A percentile compares a stretch with the other conserved stretches of the same genome.
Evolutionary conservation across 805 yeast species (phyloP).

Genomic region (Cyberlindnera sargentensis): DNA sequence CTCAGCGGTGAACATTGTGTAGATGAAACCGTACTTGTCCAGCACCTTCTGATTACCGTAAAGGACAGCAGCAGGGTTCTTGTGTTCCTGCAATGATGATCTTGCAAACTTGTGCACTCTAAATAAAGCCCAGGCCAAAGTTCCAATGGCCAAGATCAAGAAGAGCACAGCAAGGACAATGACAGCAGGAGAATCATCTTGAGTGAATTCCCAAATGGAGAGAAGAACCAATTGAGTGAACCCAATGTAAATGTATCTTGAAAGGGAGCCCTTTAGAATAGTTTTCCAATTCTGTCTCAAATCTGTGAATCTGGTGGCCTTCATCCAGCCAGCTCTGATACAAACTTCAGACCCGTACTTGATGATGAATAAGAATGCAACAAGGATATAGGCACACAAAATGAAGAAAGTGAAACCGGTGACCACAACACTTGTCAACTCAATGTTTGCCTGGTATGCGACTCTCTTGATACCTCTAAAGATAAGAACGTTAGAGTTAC

Average conservation of each 20-base stretch:
- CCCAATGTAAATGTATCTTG: slow-evolving; percentile 77
- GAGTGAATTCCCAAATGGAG: slow-evolving; percentile 82
- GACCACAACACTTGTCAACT: slow-evolving; percentile 73
- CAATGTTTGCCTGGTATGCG: slow-evolving; percentile 71
- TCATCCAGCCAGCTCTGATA: slow-evolving; percentile 42
- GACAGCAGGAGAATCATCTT: slow-evolving; percentile 81
- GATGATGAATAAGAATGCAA: slow-evolving; percentile 49
- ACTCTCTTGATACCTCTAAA: slow-evolving; percentile 83
- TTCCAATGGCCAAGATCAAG: slow-evolving; percentile 50
- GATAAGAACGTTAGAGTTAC: slow-evolving; percentile 55
- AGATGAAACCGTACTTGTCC: slow-evolving; percentile 80
- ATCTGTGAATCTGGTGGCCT: slow-evolving; percentile 37
- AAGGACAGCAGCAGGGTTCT: slow-evolving; percentile 81
- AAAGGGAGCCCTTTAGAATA: slow-evolving; percentile 70
- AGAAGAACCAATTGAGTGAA: slow-evolving; percentile 75
- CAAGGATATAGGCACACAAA: slow-evolving; percentile 65
- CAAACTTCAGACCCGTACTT: slow-evolving; percentile 45
- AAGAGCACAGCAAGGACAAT: slow-evolving; percentile 73
- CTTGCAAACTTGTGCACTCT: slow-evolving; percentile 60
- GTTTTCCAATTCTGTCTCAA: slow-evolving; percentile 50
- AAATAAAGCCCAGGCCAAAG: slow-evolving; percentile 59
- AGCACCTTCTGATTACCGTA: slow-evolving; percentile 72
- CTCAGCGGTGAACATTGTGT: slow-evolving; percentile 79
- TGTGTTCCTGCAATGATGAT: slow-evolving; percentile 48
- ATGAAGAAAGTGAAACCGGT: slow-evolving; percentile 87